Percentiles rank a stretch among this genome's conserved stretches.
These are phyloP conservation scores for Russula lepida DNA, from an alignment of 768 basidiomycete species.

Conservation along the genomic window DNA sequence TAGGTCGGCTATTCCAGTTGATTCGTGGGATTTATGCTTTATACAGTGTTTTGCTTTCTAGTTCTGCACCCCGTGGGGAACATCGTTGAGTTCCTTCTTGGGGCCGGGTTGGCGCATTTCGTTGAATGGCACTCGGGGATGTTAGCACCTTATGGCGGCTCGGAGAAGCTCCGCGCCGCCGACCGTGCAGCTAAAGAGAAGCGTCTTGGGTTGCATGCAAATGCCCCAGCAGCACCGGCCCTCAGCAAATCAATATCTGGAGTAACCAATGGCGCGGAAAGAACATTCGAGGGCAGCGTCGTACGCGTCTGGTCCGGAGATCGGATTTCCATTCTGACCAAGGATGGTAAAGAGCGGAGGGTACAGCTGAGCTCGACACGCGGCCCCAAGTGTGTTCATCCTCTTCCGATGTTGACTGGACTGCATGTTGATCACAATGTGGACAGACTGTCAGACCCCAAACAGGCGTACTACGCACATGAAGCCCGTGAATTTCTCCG, in stretches of 20 bases:
- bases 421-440: not conserved
- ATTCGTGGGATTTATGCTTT: not conserved
- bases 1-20: conserved; percentile 37
- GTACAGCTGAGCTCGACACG: conserved; percentile 84
- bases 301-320: conserved; percentile 88
- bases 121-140: conserved; percentile 98
- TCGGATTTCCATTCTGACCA: conserved; percentile 74
- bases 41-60: conserved; percentile 23
- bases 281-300: conserved; percentile 74
- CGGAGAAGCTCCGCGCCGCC: conserved; percentile 80
- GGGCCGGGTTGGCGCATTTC: conserved; percentile 78
- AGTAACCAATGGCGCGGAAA: conserved; percentile 35
- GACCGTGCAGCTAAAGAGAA: conserved; percentile 77
- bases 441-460: conserved; percentile 70
- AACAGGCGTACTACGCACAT: conserved; percentile 78
- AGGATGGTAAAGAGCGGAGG: conserved; percentile 71
- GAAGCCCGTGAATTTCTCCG: conserved; percentile 92
- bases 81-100: conserved; percentile 83
- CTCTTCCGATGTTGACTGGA: not conserved
- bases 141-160: conserved; percentile 72
- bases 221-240: conserved; percentile 36
- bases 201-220: conserved; percentile 61
- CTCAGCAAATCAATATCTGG: conserved; percentile 39
- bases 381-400: conserved; percentile 58
- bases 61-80: conserved; percentile 91